Base-by-base conservation (phyloP, 495 filamentous ascomycete genomes). In the Xylaria acuta region DNA sequence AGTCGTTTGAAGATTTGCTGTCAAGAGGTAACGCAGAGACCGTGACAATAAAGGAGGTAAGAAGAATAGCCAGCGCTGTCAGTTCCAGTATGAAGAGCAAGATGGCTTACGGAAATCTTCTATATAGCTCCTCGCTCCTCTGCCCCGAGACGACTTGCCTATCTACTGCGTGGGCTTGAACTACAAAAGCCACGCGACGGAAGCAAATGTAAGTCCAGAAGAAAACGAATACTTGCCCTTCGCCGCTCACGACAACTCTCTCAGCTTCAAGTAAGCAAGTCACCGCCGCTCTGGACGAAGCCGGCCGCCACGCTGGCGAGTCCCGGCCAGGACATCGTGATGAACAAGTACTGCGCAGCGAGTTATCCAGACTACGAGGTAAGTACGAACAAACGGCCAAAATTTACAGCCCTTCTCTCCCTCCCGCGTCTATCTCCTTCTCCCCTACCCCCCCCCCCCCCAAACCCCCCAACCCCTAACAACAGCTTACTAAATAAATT, bases 131-230 rank as follows among this genome's bases (percentile, higher is more conserved):
- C 63, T 79, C 20, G 59, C 76, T 43, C 78, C 75, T 43, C 51
- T 78, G 3, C 79, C 76, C 1, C 45, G 64, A 3, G 66, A 70
- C 18, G 67, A 41, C 45, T 30, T 64, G n/a, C 59, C 58, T 11
- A 80, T 85, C 53, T 74, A 80, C 59, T 85, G 84, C 68, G 75
- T 85, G 27, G 84, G 84, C 5, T 75, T 85, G 45, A 86, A 86
- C 56, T 86, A 85, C 73, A 45, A 59, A 32, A 78, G 80, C 5
- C 84, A 86, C 43, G 83, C 82, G 9, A 78, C 75, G 60, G 83
- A 85, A 76, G 75, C 76, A 32, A 81, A 73, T 1, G 83, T 84
- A 71, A 56, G 71, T 63, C 20, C 59, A 6, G 14, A 56, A 18
- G 22, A 30, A 30, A 30, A 1, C 14, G 27, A 56, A 14, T 3